Evolutionary conservation across 345 rosid species (phyloP).

Genomic region (Euphorbia pulcherrima): DNA sequence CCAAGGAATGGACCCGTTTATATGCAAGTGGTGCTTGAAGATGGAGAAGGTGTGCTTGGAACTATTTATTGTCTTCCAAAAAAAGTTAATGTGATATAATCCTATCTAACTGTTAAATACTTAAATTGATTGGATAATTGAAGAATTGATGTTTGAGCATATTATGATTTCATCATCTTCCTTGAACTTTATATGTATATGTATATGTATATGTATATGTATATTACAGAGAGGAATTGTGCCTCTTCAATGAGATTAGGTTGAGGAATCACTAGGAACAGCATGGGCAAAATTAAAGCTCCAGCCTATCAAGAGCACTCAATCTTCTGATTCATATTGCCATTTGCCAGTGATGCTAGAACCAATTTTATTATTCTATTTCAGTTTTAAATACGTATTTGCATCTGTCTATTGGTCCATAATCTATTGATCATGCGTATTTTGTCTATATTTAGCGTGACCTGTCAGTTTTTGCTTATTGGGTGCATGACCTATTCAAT

Average conservation of each 20-base stretch:
- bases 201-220: background rate
- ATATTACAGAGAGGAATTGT: no score
- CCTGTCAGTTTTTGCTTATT: no score
- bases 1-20: slow-evolving; percentile 96
- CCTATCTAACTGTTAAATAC: slow-evolving; percentile 33
- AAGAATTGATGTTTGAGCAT: slow-evolving; percentile 36
- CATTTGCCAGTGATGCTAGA: no score
- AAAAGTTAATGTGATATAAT: slow-evolving; percentile 35
- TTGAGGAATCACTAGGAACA: background rate
- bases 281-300: background rate
- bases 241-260: background rate
- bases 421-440: no score
- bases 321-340: no score
- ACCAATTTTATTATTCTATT: no score
- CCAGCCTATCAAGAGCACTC: background rate
- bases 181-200: slow-evolving; percentile 16
- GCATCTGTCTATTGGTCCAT: no score
- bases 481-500: no score
- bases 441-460: no score
- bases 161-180: slow-evolving; percentile 24
- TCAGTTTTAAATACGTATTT: no score
- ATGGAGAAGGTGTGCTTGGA: slow-evolving; percentile 24
- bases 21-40: slow-evolving; percentile 82
- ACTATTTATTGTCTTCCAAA: slow-evolving; percentile 21
- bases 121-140: slow-evolving; percentile 33